Conservation (phyloP, 1,284 basidiomycete species). For the Sporisorium graminicola region DNA sequence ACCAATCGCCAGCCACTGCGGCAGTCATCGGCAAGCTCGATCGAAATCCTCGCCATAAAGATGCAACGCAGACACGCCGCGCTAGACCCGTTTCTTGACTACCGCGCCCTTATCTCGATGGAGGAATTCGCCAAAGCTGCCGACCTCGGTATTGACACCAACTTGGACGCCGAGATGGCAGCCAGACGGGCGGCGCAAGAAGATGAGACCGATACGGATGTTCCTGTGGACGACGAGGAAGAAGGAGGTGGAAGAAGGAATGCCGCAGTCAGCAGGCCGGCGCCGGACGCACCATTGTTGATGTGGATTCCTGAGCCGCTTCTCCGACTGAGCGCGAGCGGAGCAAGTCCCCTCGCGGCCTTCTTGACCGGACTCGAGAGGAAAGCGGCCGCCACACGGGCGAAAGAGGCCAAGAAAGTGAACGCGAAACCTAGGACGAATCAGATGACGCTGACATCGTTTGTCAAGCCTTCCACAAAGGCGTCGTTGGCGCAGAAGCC, state of each 20-base stretch:
- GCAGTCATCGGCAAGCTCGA: not conserved
- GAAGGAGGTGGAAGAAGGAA: not conserved
- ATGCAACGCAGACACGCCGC: constrained; percentile 35
- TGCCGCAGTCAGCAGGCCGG: not conserved
- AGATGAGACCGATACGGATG: constrained; percentile 10
- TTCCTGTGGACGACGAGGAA: not conserved
- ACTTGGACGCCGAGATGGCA: constrained; percentile 19
- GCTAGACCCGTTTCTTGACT: constrained; percentile 33
- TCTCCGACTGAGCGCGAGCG: constrained; percentile 23
- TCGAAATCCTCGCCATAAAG: constrained; percentile 28
- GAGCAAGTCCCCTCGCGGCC: not conserved
- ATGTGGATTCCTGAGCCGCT: constrained; percentile 48
- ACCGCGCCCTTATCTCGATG: constrained; percentile 25
- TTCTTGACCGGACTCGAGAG: constrained; percentile 14
- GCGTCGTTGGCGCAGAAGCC: constrained; percentile 4
- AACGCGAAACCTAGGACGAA: not conserved
- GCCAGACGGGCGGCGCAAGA: constrained; percentile 1
- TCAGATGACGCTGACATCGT: constrained; percentile 16
- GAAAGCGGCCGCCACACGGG: constrained; percentile 8
- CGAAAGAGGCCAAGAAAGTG: constrained; percentile 6
- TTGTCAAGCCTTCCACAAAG: constrained; percentile 18
- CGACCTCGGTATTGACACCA: constrained; percentile 17
- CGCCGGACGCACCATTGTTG: constrained; percentile 19
- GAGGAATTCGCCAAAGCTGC: constrained; percentile 9
- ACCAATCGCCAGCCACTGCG: not conserved